Evolutionary conservation across 257 asterid genomes (phyloP), one percentile per base, ranked within the genome.

Genomic region (Jacaranda copaia): DNA sequence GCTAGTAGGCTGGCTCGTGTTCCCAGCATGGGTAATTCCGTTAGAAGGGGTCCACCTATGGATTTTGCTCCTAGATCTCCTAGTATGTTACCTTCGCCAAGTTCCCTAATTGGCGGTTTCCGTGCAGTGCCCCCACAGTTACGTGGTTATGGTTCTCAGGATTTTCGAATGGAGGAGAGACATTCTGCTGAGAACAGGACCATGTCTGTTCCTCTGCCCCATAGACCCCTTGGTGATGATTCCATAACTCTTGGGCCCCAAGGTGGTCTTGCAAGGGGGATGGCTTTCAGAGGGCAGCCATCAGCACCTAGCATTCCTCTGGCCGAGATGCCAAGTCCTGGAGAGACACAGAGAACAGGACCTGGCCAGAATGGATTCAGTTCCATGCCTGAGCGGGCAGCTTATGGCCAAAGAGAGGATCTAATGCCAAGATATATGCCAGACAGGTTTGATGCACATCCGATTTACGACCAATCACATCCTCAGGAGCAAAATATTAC

Each of bases 191-290:
- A 90, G 43, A 90, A 78, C 75, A 87, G 88, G 75, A 76, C 79
- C 65, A 25, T 80, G 65, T 84, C 96, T 62, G 86, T 89, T 84
- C 93, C 96, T 80, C 79, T 90, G 63, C 85, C 93, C 51, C 94
- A 89, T 63, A 87, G 94, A 76, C 81, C 85, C 53, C 81, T 88
- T 66, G 95, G 93, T 62, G 97, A 91, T 77, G 91, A 91, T 67
- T 79, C 89, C 42, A 82, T 91, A 63, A 86, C 97, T 63, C 96
- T 93, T 82, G 98, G 96, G 53, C 97, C 98, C 68, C 98, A 93
- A 85, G 98, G 98, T 55, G 97, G 96, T 62, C 97, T 91, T 76
- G 95, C 92, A 13, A 89, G 88, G 80, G 96, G 97, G 74, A 92
- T 92, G 97, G 89, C 90, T 77, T 89, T 84, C 81, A 87, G 95